Evolutionary conservation across 2,329 filamentous ascomycete genomes (phyloP).

Genomic region (Curvularia verruculosa): DNA sequence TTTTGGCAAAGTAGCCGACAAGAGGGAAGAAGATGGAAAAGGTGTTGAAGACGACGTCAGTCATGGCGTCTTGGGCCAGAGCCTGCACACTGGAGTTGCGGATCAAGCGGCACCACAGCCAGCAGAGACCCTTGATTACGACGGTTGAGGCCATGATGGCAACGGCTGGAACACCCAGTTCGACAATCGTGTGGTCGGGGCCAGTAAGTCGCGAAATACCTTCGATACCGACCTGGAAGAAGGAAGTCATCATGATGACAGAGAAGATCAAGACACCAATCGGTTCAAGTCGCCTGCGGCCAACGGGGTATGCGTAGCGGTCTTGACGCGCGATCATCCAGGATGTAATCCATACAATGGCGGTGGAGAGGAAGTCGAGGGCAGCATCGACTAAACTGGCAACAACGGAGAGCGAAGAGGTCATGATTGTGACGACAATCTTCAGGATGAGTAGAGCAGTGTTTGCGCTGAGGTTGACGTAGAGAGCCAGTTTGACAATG

Average conservation of each 20-base stretch:
- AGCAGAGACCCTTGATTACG: constrained; percentile 79
- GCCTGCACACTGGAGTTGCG: constrained; percentile 87
- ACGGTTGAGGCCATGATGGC: constrained; percentile 82
- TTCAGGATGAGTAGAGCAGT: constrained; percentile 76
- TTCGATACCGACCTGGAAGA: constrained; percentile 77
- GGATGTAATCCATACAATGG: constrained; percentile 80
- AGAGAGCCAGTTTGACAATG: constrained; percentile 86
- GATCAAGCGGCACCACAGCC: constrained; percentile 86
- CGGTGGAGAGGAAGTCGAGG: constrained; percentile 80
- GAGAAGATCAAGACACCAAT: constrained; percentile 81
- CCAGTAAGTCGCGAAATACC: constrained; percentile 68
- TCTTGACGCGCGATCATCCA: constrained; percentile 75
- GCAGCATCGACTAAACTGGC: constrained; percentile 80
- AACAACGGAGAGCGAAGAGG: constrained; percentile 80
- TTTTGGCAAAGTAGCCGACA: constrained; percentile 72
- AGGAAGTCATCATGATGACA: constrained; percentile 85
- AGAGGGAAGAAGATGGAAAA: constrained; percentile 89
- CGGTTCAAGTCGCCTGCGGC: constrained; percentile 75
- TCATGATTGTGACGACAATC: constrained; percentile 75
- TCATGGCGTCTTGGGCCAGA: constrained; percentile 69
- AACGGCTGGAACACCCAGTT: constrained; percentile 74
- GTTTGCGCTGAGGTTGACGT: constrained; percentile 83
- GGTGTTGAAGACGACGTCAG: constrained; percentile 87
- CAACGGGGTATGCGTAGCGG: constrained; percentile 78
- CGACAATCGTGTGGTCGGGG: constrained; percentile 70